phyloP scores from a whole-genome alignment of 2,329 filamentous ascomycete genomes.

The Aureobasidium sp. region DNA sequence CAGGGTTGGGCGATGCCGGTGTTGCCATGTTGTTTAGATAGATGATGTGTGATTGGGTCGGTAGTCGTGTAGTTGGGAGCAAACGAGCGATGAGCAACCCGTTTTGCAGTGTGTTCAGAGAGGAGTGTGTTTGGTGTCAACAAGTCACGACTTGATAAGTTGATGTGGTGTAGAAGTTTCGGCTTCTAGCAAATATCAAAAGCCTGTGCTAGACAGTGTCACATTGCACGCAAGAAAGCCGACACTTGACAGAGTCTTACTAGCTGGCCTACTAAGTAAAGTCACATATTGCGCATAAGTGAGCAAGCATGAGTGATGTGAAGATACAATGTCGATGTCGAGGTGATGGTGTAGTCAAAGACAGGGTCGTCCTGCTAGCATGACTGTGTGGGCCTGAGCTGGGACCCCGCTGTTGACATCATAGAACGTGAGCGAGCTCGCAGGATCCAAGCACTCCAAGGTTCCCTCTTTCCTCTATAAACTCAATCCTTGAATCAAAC shows the following conservation, averaged over 20 bases:
- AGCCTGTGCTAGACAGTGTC: neutral
- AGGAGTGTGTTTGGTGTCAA: neutral
- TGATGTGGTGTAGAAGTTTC: neutral
- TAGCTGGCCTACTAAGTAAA: neutral
- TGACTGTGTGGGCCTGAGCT: neutral
- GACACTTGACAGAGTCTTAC: neutral
- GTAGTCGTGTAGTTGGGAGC: neutral
- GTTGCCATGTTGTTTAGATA: neutral
- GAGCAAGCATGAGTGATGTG: neutral
- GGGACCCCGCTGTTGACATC: slow-evolving; percentile 8
- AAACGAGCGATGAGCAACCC: too few relatives aligned
- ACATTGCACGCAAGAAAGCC: neutral
- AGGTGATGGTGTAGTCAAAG: neutral
- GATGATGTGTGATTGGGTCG: neutral
- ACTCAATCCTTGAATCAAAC: neutral
- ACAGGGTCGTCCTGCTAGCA: neutral
- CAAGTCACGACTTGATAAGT: neutral
- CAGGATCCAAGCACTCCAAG: neutral
- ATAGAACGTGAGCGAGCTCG: neutral
- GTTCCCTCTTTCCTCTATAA: neutral
- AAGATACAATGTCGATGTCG: neutral
- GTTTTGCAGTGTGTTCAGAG: neutral
- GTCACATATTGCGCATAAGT: neutral
- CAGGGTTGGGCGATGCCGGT: slow-evolving; percentile 32
- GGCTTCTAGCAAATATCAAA: neutral